These are phyloP conservation scores for Tremella fuciformis DNA, from an alignment of 768 basidiomycete species.

Conservation along the genomic window DNA sequence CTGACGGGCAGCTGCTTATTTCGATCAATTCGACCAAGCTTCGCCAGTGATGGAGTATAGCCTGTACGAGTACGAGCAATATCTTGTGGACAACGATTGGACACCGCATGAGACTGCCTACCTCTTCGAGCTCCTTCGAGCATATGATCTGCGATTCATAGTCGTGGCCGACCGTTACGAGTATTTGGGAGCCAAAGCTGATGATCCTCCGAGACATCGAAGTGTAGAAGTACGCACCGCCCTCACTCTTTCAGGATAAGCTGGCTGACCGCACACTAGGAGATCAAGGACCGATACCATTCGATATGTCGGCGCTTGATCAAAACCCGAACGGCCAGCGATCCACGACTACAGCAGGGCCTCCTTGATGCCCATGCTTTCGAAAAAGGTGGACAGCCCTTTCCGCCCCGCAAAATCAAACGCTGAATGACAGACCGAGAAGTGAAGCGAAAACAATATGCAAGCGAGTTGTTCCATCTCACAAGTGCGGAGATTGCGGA, in stretches of 20 bases:
- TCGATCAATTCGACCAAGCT: constrained; percentile 72
- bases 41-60: constrained; percentile 58
- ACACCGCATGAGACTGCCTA: constrained; percentile 91
- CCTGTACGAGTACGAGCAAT: constrained; percentile 80
- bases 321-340: constrained; percentile 75
- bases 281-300: constrained; percentile 91
- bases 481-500: constrained; percentile 85
- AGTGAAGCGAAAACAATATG: constrained; percentile 78
- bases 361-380: constrained; percentile 73
- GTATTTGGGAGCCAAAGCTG: constrained; percentile 52
- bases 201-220: constrained; percentile 46
- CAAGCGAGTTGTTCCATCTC: constrained; percentile 80
- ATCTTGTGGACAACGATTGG: constrained; percentile 83
- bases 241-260: neutral
- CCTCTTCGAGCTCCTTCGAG: constrained; percentile 71
- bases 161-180: constrained; percentile 88
- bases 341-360: constrained; percentile 72
- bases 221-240: constrained; percentile 65
- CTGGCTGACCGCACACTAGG: constrained; percentile 56
- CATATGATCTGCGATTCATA: constrained; percentile 86
- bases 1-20: constrained; percentile 57
- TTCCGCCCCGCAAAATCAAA: no score
- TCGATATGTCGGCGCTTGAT: constrained; percentile 84
- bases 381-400: constrained; percentile 69
- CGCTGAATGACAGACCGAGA: constrained; percentile 67